phyloP scores from a whole-genome alignment of 2,329 filamentous ascomycete genomes.

The Microcyclospora pomicola region DNA sequence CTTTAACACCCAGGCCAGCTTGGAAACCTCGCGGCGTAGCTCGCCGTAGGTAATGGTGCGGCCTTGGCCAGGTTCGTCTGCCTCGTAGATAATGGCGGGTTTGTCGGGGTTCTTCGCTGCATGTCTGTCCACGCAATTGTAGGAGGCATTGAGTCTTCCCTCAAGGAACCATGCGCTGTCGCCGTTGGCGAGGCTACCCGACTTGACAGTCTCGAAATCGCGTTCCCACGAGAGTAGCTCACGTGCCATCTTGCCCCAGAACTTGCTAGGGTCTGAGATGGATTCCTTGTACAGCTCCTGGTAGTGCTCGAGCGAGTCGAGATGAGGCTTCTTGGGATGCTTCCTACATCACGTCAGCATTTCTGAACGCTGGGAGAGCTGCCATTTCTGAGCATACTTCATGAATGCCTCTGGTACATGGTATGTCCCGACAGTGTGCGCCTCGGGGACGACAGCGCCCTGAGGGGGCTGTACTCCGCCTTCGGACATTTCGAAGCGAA shows the following conservation, averaged over 20 bases:
- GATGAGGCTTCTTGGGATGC: slow-evolving; percentile 46
- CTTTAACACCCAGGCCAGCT: slow-evolving; percentile 75
- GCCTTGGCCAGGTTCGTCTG: slow-evolving; percentile 76
- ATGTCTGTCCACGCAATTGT: slow-evolving; percentile 94
- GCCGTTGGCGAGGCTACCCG: slow-evolving; percentile 61
- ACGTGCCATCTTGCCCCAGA: slow-evolving; percentile 77
- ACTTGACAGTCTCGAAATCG: slow-evolving; percentile 81
- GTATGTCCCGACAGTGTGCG: slow-evolving; percentile 62
- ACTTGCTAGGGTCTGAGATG: slow-evolving; percentile 74
- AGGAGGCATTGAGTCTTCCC: slow-evolving; percentile 85
- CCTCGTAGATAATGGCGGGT: slow-evolving; percentile 96
- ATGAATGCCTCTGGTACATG: slow-evolving; percentile 45
- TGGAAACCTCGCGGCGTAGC: slow-evolving; percentile 82
- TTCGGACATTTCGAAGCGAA: slow-evolving; percentile 29
- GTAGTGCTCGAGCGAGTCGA: slow-evolving; percentile 48
- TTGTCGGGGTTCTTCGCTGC: slow-evolving; percentile 88
- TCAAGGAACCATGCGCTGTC: slow-evolving; percentile 93
- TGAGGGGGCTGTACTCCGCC: slow-evolving; percentile 26
- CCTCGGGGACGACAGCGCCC: slow-evolving; percentile 53
- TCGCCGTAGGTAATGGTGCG: slow-evolving; percentile 86
- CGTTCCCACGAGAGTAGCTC: slow-evolving; percentile 81
- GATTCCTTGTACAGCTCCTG: slow-evolving; percentile 62
- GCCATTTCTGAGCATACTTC: slow-evolving; percentile 19
- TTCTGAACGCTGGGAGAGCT: background rate
- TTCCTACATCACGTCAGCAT: slow-evolving; percentile 29